Evolutionary conservation across 225 moss, liverwort and hornwort species (phyloP), one percentile per base, ranked within the genome.

Genomic region (Sphagnum contortum): DNA sequence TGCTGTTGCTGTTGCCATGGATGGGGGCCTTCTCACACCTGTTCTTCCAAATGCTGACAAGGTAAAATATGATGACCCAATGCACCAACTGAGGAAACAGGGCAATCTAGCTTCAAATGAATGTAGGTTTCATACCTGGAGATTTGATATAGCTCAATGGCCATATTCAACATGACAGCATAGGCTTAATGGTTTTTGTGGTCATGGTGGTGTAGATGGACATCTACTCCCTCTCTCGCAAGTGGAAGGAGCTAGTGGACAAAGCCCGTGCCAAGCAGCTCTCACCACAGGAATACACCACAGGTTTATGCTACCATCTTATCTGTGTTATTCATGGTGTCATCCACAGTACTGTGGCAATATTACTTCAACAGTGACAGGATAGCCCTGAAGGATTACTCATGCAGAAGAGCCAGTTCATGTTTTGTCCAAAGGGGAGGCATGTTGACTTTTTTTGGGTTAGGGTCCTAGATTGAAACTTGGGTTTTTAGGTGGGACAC

Each of bases 1-100:
- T 62, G 93, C 93, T 49, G 98, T 98, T 54, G 98, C 93, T 46
- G 98, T 98, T 64, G 98, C 98, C 6, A 81, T 98, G 85, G 89
- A 93, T 76, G 93, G 98, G 55, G 98, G 98, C 62, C 86, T 98
- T 61, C 78, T 98, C 55, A 98, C 98, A 2, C 98, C 98, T 50
- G 98, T 98, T 58, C 79, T 98, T 45, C 86, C 76, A 57, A 89
- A 91, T 60, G 93, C 98, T 6, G 93, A 98, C 53, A 91, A 89
- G 93, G 93, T 92, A 73, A 47, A 3, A 3, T 50, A 47, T 47
- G n/a, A 29, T 29, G 29, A 29, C 29, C 29, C 29, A 8, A 9
- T 46, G 9, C 47, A 2, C n/a, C 45, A 4, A 47, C 49, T 4
- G 49, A 9, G 4, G 2, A 48, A 29, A 46, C 47, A 48, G 29